phyloP scores from a whole-genome alignment of 2,329 filamentous ascomycete species.

The Cercospora sesami region DNA sequence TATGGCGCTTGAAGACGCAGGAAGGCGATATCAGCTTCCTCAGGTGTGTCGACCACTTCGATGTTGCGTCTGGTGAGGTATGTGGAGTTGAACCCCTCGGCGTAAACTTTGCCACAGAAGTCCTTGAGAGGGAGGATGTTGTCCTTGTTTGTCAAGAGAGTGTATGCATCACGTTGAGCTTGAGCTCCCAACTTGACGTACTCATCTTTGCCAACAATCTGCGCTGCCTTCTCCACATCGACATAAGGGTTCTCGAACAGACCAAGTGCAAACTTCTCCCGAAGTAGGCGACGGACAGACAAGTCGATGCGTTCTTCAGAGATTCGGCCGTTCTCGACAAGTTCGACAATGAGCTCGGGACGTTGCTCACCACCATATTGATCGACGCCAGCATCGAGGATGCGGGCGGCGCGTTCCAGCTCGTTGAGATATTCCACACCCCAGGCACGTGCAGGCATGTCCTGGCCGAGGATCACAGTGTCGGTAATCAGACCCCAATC shows the following conservation, averaged over 20 bases:
- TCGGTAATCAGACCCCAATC: constrained; percentile 58
- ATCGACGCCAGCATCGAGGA: constrained; percentile 55
- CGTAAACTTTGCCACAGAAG: constrained; percentile 37
- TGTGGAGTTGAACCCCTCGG: constrained; percentile 40
- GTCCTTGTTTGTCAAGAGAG: constrained; percentile 42
- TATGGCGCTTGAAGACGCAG: constrained; percentile 45
- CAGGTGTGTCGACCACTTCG: constrained; percentile 39
- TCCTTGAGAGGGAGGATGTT: constrained; percentile 36
- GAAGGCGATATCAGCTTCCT: constrained; percentile 47
- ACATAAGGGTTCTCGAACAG: constrained; percentile 56
- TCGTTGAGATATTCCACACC: constrained; percentile 51
- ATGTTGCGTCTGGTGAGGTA: constrained; percentile 39
- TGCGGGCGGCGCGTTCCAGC: constrained; percentile 45
- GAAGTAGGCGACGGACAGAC: constrained; percentile 50
- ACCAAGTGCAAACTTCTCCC: constrained; percentile 55
- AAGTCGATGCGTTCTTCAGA: constrained; percentile 49
- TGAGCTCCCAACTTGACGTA: constrained; percentile 45
- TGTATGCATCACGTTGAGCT: constrained; percentile 42
- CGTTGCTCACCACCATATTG: constrained; percentile 55
- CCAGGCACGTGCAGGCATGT: constrained; percentile 54
- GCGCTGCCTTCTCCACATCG: constrained; percentile 46
- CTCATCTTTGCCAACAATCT: constrained; percentile 48
- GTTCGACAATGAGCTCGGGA: constrained; percentile 52
- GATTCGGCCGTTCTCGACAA: constrained; percentile 46
- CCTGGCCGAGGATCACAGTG: constrained; percentile 44